These are phyloP conservation scores for Aaosphaeria pasadenensis DNA, from an alignment of 2,329 filamentous ascomycete genomes.

Conservation along the genomic window DNA sequence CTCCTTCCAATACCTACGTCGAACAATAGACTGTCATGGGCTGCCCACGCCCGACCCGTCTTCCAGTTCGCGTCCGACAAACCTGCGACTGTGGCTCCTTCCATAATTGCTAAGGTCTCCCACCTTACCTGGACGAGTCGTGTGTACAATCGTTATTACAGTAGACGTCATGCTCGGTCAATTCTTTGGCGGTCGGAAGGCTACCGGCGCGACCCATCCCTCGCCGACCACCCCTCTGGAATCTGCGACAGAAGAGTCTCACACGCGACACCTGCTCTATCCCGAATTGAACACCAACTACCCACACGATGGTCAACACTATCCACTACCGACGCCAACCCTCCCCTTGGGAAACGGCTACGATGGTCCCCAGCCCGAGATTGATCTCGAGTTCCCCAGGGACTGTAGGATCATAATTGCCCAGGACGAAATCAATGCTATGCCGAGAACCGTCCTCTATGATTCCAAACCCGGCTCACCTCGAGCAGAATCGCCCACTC, in stretches of 20 bases:
- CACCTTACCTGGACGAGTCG: conserved; percentile 5
- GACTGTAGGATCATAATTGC: conserved; percentile 44
- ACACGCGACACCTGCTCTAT: conserved; percentile 42
- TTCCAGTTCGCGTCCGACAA: conserved; percentile 18
- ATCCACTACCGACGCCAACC: conserved; percentile 28
- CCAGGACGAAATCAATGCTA: conserved; percentile 38
- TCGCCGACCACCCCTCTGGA: conserved; percentile 29
- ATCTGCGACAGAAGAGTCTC: conserved; percentile 38
- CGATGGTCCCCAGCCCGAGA: conserved; percentile 37
- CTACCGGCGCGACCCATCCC: conserved; percentile 17
- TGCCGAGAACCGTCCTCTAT: conserved; percentile 38
- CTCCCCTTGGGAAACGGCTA: conserved; percentile 28
- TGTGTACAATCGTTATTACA: too few relatives aligned
- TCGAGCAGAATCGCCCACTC: conserved; percentile 27
- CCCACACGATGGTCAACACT: conserved; percentile 36
- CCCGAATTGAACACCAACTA: conserved; percentile 35
- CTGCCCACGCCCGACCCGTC: conserved; percentile 15
- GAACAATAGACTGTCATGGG: conserved; percentile 22
- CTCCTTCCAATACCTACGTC: too few relatives aligned
- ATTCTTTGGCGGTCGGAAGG: conserved; percentile 38
- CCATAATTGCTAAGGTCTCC: conserved; percentile 8
- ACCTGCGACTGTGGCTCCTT: conserved; percentile 13
- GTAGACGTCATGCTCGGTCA: conserved; percentile 35
- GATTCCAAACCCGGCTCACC: conserved; percentile 39
- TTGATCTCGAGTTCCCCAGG: conserved; percentile 40